Base-by-base conservation (phyloP, 257 asterid species). In the Handroanthus guayacan region DNA sequence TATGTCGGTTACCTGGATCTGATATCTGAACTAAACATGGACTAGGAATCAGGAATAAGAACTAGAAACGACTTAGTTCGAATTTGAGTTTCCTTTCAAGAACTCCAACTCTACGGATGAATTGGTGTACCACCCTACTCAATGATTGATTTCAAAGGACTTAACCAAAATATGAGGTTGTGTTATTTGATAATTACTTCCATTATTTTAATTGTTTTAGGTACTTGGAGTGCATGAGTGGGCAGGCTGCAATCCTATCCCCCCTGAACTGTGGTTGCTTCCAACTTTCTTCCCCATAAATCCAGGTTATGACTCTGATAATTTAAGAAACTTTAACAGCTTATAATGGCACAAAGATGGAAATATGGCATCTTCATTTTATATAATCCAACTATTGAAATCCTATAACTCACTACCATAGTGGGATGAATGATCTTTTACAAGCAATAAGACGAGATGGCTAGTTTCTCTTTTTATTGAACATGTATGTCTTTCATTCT, bases 201-300 rank as follows among this genome's bases (percentile, higher is more conserved):
- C 54, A 9, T 2, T 47, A 0, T 12, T 34, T 62, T 12, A 16
- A 43, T 10, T 44, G 37, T 56, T 43, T 72, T 20, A 60, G 80
- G 69, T 67, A 17, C 74, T 75, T 13, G 79, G 76, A 60, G 80
- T 76, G 12, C 69, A 18, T 36, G 76, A 76, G 34, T 76, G 80
- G 80, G 61, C 62, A 3, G 80, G 80, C 37, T 67, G 54, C 80
- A 76, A 56, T 41, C 75, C 80, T 2, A 43, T 58, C 68, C 80
- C 80, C 4, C 80, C 80, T 31, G 80, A 76, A 18, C 58, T 67
- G 11, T 76, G 80, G 75, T 44, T 75, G 47, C 69, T 76, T 37
- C 80, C 80, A 34, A 37, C 61, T 44, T 60, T 67, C 34, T 54
- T 76, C 37, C 80, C 80, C 3, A 36, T 68, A 34, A 58, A 76